Conservation (phyloP, 2,329 filamentous ascomycete species). For the Colletotrichum paranaense region DNA sequence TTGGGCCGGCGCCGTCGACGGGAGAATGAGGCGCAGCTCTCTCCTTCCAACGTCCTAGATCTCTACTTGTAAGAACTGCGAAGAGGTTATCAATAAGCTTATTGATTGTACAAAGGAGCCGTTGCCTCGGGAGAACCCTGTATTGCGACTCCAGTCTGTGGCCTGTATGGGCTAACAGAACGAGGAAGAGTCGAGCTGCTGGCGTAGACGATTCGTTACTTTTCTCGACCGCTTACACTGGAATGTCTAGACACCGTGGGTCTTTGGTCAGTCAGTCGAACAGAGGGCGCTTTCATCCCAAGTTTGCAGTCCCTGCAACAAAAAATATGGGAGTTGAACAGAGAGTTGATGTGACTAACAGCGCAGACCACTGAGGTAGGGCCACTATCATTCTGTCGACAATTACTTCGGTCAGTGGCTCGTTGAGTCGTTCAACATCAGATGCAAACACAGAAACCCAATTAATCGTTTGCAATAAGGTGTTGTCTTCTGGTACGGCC, state of each 20-base stretch:
- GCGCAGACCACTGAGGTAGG: background rate
- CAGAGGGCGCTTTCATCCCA: background rate
- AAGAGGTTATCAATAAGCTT: background rate
- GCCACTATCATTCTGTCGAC: background rate
- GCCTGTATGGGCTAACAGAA: background rate
- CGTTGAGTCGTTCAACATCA: background rate
- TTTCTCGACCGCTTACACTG: too few relatives aligned
- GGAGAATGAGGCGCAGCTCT: conserved; percentile 24
- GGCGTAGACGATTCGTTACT: conserved; percentile 6
- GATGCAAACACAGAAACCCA: background rate
- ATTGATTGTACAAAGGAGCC: conserved; percentile 1
- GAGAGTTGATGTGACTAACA: background rate
- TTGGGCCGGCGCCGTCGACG: conserved; percentile 16
- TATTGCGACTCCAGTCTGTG: background rate
- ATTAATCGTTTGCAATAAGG: background rate
- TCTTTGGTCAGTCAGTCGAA: background rate
- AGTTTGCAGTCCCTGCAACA: background rate
- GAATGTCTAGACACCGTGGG: background rate
- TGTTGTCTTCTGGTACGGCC: background rate
- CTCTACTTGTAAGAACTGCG: background rate
- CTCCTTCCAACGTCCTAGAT: background rate
- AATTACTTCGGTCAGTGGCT: background rate
- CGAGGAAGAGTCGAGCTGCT: background rate
- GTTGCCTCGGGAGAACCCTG: background rate
- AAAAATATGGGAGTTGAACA: background rate